Conservation (phyloP, 768 basidiomycete genomes). For the Cantharellus anzutake region DNA sequence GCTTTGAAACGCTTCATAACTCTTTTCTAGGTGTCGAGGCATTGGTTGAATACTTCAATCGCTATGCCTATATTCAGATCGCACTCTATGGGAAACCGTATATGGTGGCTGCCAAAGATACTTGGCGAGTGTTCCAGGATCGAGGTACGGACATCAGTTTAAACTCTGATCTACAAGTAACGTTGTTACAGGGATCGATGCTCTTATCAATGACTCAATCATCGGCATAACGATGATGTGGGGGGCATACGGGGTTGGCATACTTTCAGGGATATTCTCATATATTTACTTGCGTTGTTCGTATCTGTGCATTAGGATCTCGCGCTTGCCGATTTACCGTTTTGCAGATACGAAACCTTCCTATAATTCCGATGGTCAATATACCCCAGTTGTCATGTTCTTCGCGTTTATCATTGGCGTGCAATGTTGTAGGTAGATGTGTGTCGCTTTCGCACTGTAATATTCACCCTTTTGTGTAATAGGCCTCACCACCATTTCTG, state of each 20-base stretch:
- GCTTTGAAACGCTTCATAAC: neutral
- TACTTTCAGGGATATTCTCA: constrained; percentile 52
- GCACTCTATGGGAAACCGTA: constrained; percentile 77
- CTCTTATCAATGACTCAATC: constrained; percentile 65
- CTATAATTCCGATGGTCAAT: constrained; percentile 56
- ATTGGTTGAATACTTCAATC: constrained; percentile 64
- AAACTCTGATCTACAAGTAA: neutral
- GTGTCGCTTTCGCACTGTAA: no score
- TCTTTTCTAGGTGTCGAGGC: constrained; percentile 25
- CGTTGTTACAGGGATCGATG: constrained; percentile 32
- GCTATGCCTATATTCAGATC: constrained; percentile 73
- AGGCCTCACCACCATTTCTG: constrained; percentile 52
- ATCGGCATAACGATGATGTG: constrained; percentile 47
- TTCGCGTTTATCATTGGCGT: constrained; percentile 71
- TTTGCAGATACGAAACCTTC: constrained; percentile 40
- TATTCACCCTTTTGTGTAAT: neutral
- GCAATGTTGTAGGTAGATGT: constrained; percentile 34
- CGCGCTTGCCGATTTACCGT: no score
- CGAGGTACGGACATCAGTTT: constrained; percentile 24
- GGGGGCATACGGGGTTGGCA: constrained; percentile 64
- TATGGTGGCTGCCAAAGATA: constrained; percentile 62
- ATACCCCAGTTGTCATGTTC: constrained; percentile 56
- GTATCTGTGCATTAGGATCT: no score
- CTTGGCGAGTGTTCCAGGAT: constrained; percentile 59
- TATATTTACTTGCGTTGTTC: constrained; percentile 45